A percentile compares a stretch with the other conserved stretches of the same genome.
phyloP scores from a whole-genome alignment of 2,329 filamentous ascomycete species.

The Cadophora malorum region DNA sequence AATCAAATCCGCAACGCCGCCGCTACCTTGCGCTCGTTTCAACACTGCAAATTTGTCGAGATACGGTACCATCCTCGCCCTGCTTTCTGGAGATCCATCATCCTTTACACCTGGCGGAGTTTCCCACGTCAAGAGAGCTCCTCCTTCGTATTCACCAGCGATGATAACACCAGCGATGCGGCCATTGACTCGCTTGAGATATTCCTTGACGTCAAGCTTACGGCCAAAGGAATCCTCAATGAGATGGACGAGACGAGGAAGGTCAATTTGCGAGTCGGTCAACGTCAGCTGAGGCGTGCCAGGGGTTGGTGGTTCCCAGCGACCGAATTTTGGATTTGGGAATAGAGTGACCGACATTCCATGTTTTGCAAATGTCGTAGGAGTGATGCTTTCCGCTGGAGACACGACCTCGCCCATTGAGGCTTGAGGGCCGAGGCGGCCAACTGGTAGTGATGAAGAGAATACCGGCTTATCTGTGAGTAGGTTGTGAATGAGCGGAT shows the following conservation, averaged over 20 bases:
- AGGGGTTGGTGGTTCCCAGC: slow-evolving; percentile 72
- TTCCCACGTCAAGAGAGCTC: slow-evolving; percentile 95
- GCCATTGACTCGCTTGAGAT: slow-evolving; percentile 79
- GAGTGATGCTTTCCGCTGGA: slow-evolving; percentile 48
- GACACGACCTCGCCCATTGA: slow-evolving; percentile 39
- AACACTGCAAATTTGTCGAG: slow-evolving; percentile 97
- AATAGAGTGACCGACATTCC: slow-evolving; percentile 89
- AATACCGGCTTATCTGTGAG: slow-evolving; percentile 93
- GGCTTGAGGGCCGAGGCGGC: slow-evolving; percentile 56
- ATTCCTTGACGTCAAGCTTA: slow-evolving; percentile 82
- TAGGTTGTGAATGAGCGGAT: slow-evolving; percentile 93
- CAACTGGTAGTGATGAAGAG: slow-evolving; percentile 85
- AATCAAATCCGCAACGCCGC: slow-evolving; percentile 92
- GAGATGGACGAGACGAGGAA: slow-evolving; percentile 80
- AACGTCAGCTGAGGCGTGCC: slow-evolving; percentile 69
- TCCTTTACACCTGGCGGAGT: slow-evolving; percentile 66
- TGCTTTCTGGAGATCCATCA: slow-evolving; percentile 57
- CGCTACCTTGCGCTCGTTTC: slow-evolving; percentile 84
- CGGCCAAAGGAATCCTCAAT: slow-evolving; percentile 94
- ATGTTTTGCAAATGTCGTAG: slow-evolving; percentile 85
- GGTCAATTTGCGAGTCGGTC: slow-evolving; percentile 81
- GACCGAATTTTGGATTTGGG: slow-evolving; percentile 68
- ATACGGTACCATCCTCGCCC: slow-evolving; percentile 80
- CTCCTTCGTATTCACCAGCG: slow-evolving; percentile 95
- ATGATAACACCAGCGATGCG: slow-evolving; percentile 91